A percentile compares a stretch with the other conserved stretches of the same genome.
These are phyloP conservation scores for Rubia peregrina DNA, from an alignment of 305 asterid species.

Conservation along the genomic window DNA sequence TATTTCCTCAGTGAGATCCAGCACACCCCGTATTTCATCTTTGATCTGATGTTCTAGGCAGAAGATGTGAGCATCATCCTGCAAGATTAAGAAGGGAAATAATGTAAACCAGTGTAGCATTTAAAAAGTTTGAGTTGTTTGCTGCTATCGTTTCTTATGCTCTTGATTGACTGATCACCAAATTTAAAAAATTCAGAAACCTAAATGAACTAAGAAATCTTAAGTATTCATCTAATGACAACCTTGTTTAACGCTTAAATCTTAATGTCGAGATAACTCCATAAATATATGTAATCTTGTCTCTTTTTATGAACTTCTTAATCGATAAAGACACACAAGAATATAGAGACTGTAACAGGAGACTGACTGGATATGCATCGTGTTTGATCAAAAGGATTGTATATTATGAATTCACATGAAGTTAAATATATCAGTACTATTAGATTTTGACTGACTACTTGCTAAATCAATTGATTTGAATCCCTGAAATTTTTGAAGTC, in stretches of 20 bases:
- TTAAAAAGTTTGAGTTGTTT: background rate
- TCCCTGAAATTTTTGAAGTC: background rate
- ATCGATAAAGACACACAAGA: background rate
- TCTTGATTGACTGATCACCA: background rate
- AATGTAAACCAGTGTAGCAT: conserved; percentile 3
- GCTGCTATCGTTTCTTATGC: background rate
- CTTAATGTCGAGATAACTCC: background rate
- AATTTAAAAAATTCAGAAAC: background rate
- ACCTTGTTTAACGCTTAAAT: background rate
- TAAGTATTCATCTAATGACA: background rate
- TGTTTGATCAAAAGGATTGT: background rate
- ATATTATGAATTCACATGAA: background rate
- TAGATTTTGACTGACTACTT: background rate
- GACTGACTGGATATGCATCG: background rate
- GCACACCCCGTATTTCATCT: conserved; percentile 85
- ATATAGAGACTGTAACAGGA: background rate
- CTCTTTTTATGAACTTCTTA: background rate
- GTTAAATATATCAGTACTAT: background rate
- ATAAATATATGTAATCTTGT: background rate
- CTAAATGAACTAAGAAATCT: background rate
- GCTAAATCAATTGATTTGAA: background rate
- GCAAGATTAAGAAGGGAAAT: conserved; percentile 24
- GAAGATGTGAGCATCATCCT: conserved; percentile 98
- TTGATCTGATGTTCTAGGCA: conserved; percentile 89
- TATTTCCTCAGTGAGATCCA: conserved; percentile 91